Evolutionary conservation across 2,329 filamentous ascomycete species (phyloP).

Genomic region (Xylariaceae sp.): DNA sequence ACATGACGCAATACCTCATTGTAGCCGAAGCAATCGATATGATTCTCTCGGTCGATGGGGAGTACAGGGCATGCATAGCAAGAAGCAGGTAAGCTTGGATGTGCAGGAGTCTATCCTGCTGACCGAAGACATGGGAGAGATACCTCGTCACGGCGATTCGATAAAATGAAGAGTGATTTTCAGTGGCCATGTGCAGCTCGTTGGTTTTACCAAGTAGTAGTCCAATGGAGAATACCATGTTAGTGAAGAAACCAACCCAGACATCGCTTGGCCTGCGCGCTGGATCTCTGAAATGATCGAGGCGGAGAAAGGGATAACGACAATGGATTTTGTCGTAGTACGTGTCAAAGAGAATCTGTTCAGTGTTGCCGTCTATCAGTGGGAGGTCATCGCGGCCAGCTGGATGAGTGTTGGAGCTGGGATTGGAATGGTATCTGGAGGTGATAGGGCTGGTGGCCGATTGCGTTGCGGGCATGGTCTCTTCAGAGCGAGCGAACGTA

Average conservation of each 20-base stretch:
- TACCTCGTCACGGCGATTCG: constrained; percentile 10
- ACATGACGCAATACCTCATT: constrained; percentile 25
- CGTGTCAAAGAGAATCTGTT: constrained; percentile 17
- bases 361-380: constrained; percentile 6
- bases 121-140: constrained; percentile 14
- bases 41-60: constrained; percentile 23
- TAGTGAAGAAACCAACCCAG: constrained; percentile 25
- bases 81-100: constrained; percentile 23
- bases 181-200: constrained; percentile 11
- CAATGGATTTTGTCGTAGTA: constrained; percentile 24
- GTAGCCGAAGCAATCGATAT: constrained; percentile 21
- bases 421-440: background rate
- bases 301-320: constrained; percentile 22
- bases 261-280: constrained; percentile 1
- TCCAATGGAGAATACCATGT: constrained; percentile 21
- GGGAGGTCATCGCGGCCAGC: background rate
- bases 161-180: constrained; percentile 17
- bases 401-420: background rate
- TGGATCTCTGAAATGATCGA: constrained; percentile 12
- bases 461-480: background rate
- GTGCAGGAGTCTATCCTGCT: constrained; percentile 19
- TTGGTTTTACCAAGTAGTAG: constrained; percentile 16
- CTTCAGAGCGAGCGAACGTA: constrained; percentile 4
- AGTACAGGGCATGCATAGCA: constrained; percentile 22
- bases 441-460: background rate